These are phyloP conservation scores for Cryptosporidium canis DNA, from an alignment of 169 alveolate species.

Conservation along the genomic window DNA sequence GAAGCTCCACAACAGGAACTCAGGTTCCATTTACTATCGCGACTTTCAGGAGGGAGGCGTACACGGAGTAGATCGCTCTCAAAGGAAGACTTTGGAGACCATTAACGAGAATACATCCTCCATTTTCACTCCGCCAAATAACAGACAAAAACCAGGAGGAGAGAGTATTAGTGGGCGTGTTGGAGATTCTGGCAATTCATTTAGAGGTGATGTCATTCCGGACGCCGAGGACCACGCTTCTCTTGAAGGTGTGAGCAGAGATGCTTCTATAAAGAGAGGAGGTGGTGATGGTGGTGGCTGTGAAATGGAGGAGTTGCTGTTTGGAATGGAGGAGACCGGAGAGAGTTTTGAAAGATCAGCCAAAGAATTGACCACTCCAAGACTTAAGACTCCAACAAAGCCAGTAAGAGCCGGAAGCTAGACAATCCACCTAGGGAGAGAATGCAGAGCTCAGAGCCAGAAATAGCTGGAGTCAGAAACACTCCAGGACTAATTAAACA, in stretches of 20 bases:
- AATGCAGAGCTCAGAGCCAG: not conserved
- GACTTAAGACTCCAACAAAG: conserved; percentile 51
- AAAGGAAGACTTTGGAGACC: not conserved
- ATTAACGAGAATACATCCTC: conserved; percentile 9
- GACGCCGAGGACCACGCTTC: not conserved
- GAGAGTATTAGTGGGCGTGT: not conserved
- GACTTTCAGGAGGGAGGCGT: not conserved
- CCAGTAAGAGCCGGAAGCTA: conserved; percentile 20
- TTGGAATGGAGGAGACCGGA: conserved; percentile 13
- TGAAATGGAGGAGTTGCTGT: not conserved
- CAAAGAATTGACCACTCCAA: conserved; percentile 51
- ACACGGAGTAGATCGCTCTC: not conserved
- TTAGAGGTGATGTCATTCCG: not conserved
- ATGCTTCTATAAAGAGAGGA: too few relatives aligned
- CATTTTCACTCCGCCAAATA: conserved; percentile 59
- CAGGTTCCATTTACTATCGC: not conserved
- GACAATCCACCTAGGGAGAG: too few relatives aligned
- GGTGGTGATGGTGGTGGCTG: not conserved
- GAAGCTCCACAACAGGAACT: not conserved
- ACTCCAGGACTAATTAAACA: not conserved
- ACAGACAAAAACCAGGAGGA: not conserved
- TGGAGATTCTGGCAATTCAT: not conserved
- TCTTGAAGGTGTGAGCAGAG: not conserved
- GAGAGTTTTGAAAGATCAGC: conserved; percentile 13
- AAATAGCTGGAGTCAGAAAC: not conserved